Base-by-base conservation (phyloP, 179 eudicot species). In the Patellifolia procumbens region DNA sequence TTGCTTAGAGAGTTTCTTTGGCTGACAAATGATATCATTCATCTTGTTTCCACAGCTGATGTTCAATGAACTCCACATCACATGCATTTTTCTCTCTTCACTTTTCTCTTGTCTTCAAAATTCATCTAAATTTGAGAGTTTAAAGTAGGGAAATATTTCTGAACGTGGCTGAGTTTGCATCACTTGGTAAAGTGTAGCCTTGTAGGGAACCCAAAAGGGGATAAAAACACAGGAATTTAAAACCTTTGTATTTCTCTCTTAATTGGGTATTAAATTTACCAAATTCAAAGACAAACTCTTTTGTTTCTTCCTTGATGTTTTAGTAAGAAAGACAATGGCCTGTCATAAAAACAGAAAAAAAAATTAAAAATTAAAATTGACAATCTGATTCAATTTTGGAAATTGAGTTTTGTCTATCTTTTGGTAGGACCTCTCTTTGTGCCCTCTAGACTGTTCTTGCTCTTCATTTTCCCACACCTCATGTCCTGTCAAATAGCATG, bases 21-120 rank as follows among this genome's bases (percentile, higher is more conserved):
- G 74, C 13, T 60, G 78, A 58, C 69, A 79, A 13, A 48, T 26
- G 16, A 56, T 71, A 76, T 83, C 85, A n/a, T 72, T 78, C 19
- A 66, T 48, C 60, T 74, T 76, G 43, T 61, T 70, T 26, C 72
- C 17, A 74, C 86, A 84, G 45, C 72, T 76, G 63, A 78, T 77
- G 51, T 29, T 84, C 76, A 74, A 71, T 68, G 77, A 82, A 17
- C 74, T 82, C 84, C 87, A 87, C 35, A 84, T 61, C 35, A 72
- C 69, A 73, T 80, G 74, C 83, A 84, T 82, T 78, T n/a, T 59
- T 73, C 55, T 63, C 70, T 59, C 58, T 72, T 46, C 70, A 51
- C 4, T 53, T 66, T 12, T 22, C 29, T 20, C 29, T 48, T 28
- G 64, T 37, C 59, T 55, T 34, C 35, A 24, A 26, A 19, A 28